Percentiles rank a stretch among this genome's conserved stretches.
These are phyloP conservation scores for Noccaea caerulescens DNA, from an alignment of 345 rosid species.

Conservation along the genomic window DNA sequence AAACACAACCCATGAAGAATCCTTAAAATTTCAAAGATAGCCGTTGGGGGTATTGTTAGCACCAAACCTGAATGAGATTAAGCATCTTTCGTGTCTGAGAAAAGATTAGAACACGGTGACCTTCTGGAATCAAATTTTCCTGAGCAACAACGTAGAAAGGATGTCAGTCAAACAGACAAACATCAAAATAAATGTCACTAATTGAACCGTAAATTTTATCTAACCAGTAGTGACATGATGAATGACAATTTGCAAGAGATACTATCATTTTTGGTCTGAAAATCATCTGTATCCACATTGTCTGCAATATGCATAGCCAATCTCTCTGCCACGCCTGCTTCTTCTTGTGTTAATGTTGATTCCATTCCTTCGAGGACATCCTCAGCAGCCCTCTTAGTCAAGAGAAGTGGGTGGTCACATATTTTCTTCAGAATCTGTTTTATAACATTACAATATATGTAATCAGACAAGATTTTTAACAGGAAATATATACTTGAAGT, in stretches of 20 bases:
- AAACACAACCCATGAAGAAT: constrained; percentile 20
- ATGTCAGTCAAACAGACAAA: constrained; percentile 29
- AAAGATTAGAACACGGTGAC: constrained; percentile 91
- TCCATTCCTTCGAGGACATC: constrained; percentile 94
- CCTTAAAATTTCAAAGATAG: constrained; percentile 3
- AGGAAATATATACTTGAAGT: constrained; percentile 3
- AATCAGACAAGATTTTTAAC: constrained; percentile 21
- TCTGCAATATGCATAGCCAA: constrained; percentile 92
- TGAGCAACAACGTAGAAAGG: constrained; percentile 41
- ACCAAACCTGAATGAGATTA: constrained; percentile 84
- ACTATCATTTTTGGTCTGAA: constrained; percentile 75
- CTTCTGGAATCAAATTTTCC: constrained; percentile 84
- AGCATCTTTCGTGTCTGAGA: constrained; percentile 99
- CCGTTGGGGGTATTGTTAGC: constrained; percentile 25
- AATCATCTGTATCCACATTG: constrained; percentile 67
- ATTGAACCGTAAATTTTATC: constrained; percentile 22
- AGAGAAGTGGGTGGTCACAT: constrained; percentile 51
- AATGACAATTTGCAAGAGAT: constrained; percentile 95
- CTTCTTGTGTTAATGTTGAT: constrained; percentile 78
- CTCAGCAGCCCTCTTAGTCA: constrained; percentile 50
- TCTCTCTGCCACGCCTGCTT: constrained; percentile 79
- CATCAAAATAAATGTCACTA: constrained; percentile 21
- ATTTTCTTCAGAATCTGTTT: constrained; percentile 95
- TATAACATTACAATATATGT: constrained; percentile 35
- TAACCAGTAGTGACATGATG: constrained; percentile 78